phyloP scores from a whole-genome alignment of 768 basidiomycete species.

The Tricholoma saponaceum region DNA sequence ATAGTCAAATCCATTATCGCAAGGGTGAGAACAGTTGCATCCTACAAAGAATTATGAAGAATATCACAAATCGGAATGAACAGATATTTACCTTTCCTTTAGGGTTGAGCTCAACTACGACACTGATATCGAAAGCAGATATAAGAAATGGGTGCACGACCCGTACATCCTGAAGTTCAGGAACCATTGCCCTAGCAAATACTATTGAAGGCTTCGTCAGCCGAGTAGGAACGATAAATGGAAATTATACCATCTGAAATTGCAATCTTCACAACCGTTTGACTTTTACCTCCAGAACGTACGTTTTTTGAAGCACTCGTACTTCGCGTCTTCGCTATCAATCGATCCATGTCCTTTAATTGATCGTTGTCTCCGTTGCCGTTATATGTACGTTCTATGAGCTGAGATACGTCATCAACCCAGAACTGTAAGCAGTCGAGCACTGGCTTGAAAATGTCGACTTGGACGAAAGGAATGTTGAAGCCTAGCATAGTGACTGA shows the following conservation, averaged over 20 bases:
- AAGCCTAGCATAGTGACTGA: conserved; percentile 27
- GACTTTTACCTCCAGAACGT: conserved; percentile 20
- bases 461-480: conserved; percentile 60
- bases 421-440: conserved; percentile 83
- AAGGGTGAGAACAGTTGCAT: conserved; percentile 65
- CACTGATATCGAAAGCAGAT: conserved; percentile 56
- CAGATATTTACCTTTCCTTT: conserved; percentile 57
- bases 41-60: conserved; percentile 34
- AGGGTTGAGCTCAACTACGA: conserved; percentile 62
- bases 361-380: conserved; percentile 15
- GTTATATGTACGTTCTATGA: conserved; percentile 46
- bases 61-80: neutral
- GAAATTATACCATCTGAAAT: conserved; percentile 40
- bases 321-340: conserved; percentile 56
- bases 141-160: conserved; percentile 49
- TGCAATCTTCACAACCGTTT: conserved; percentile 46
- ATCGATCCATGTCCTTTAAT: conserved; percentile 52
- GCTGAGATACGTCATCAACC: conserved; percentile 82
- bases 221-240: conserved; percentile 7
- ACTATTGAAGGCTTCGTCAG: conserved; percentile 13
- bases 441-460: conserved; percentile 55
- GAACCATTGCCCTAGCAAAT: conserved; percentile 44
- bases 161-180: conserved; percentile 29
- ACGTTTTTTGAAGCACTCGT: conserved; percentile 34
- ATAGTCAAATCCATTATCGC: conserved; percentile 60